phyloP scores from a whole-genome alignment of 1,284 basidiomycete species.

The Ceratobasidium theobromae region DNA sequence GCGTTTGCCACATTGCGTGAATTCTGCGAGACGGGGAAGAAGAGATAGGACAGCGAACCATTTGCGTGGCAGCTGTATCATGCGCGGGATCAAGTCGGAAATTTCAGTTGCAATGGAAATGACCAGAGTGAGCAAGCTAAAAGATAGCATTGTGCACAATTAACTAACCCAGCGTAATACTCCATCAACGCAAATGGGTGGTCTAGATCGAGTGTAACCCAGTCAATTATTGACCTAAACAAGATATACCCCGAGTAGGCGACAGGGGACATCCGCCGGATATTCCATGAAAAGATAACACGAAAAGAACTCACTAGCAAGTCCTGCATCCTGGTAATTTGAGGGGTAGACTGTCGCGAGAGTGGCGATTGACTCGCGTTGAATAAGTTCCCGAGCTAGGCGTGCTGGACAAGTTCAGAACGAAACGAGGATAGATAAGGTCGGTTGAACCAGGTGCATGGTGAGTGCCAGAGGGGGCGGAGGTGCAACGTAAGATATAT shows the following conservation, averaged over 20 bases:
- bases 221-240: not conserved
- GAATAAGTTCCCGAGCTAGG: constrained; percentile 25
- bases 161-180: constrained; percentile 39
- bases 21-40: constrained; percentile 47
- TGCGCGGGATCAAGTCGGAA: no score
- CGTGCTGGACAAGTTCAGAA: not conserved
- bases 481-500: not conserved
- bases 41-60: constrained; percentile 45
- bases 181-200: constrained; percentile 47
- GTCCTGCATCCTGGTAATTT: not conserved
- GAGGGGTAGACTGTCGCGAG: constrained; percentile 31
- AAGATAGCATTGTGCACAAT: no score
- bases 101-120: no score
- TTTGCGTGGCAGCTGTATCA: constrained; percentile 46
- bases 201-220: constrained; percentile 35
- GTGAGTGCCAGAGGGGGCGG: not conserved
- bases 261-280: not conserved
- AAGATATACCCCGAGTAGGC: not conserved
- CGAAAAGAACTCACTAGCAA: not conserved
- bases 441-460: not conserved
- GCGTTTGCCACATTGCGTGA: constrained; percentile 44
- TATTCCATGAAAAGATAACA: not conserved
- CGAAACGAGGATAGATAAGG: not conserved
- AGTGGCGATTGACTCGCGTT: constrained; percentile 26
- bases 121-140: no score